Percentiles rank a stretch among this genome's conserved stretches.
These are phyloP conservation scores for Tetradesmus lagerheimii DNA, from an alignment of 139 green algal species.

Conservation along the genomic window DNA sequence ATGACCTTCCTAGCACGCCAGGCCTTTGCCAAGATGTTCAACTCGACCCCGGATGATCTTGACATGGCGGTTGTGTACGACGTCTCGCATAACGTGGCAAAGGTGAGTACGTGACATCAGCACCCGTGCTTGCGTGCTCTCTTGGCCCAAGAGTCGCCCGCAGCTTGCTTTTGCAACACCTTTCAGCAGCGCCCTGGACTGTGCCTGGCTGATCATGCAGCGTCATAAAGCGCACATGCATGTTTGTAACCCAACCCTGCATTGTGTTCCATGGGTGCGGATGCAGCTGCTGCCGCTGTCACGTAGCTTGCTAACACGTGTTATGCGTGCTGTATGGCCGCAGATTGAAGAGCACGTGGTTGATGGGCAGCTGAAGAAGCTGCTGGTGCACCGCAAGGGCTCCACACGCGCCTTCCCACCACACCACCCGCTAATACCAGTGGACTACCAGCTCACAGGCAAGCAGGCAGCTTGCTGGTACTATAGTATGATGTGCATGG, in stretches of 20 bases:
- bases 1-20: slow-evolving; percentile 91
- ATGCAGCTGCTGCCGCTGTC: not conserved
- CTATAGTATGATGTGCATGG: slow-evolving; percentile 66
- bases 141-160: too few species aligned
- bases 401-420: slow-evolving; percentile 90
- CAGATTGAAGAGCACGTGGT: slow-evolving; percentile 92
- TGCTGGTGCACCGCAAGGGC: slow-evolving; percentile 94
- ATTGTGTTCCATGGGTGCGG: too few species aligned
- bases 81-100: slow-evolving; percentile 94
- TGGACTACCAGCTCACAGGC: slow-evolving; percentile 91
- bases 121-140: not conserved
- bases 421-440: slow-evolving; percentile 91
- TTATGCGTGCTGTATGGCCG: not conserved
- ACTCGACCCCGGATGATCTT: slow-evolving; percentile 82
- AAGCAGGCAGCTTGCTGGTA: slow-evolving; percentile 86
- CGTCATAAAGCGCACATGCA: too few species aligned
- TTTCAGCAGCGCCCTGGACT: too few species aligned
- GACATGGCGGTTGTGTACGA: slow-evolving; percentile 97
- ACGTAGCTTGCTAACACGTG: not conserved
- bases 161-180: too few species aligned
- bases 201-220: too few species aligned
- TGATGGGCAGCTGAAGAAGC: slow-evolving; percentile 76
- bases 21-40: slow-evolving; percentile 90
- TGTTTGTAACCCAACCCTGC: too few species aligned
- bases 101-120: slow-evolving; percentile 56